A percentile compares a stretch with the other conserved stretches of the same genome.
Conservation (phyloP, 352 stramenopile genomes). For the Pythium dissimile region DNA sequence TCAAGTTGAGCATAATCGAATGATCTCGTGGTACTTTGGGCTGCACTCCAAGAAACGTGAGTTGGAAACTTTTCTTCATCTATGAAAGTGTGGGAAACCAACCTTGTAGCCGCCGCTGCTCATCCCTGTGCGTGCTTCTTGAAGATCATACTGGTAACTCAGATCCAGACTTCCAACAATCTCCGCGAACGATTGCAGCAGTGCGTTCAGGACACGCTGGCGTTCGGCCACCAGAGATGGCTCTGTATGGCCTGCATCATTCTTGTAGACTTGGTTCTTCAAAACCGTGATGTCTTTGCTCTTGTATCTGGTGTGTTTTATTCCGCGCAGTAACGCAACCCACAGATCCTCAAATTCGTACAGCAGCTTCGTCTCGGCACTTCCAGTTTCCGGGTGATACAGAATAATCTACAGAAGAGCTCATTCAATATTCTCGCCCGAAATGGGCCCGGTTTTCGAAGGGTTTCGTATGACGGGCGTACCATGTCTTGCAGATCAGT, state of each 20-base stretch:
- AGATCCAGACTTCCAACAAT: slow-evolving; percentile 62
- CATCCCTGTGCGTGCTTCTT: slow-evolving; percentile 33
- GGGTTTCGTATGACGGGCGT: too few relatives aligned
- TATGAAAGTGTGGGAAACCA: slow-evolving; percentile 4
- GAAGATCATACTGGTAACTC: slow-evolving; percentile 59
- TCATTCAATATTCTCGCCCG: too few relatives aligned
- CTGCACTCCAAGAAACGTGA: slow-evolving; percentile 21
- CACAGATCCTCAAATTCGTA: slow-evolving; percentile 80
- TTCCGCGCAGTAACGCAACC: slow-evolving; percentile 37
- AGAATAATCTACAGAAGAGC: slow-evolving; percentile 38
- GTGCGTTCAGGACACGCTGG: slow-evolving; percentile 42
- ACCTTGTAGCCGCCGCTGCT: slow-evolving; percentile 51
- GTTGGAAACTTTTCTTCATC: neutral
- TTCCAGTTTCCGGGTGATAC: slow-evolving; percentile 76
- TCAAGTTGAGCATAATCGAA: slow-evolving; percentile 78
- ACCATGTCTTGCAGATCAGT: slow-evolving; percentile 45
- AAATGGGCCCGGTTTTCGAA: too few relatives aligned
- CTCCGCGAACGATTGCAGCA: slow-evolving; percentile 38
- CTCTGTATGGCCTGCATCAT: neutral
- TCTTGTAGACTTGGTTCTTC: slow-evolving; percentile 1
- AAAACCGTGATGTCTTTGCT: slow-evolving; percentile 2
- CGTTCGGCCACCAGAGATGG: slow-evolving; percentile 17
- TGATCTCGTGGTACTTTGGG: slow-evolving; percentile 66
- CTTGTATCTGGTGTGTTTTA: slow-evolving; percentile 17
- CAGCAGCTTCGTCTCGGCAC: slow-evolving; percentile 62